Conservation (phyloP, 441 rosid species). For the Populus hybrid region DNA sequence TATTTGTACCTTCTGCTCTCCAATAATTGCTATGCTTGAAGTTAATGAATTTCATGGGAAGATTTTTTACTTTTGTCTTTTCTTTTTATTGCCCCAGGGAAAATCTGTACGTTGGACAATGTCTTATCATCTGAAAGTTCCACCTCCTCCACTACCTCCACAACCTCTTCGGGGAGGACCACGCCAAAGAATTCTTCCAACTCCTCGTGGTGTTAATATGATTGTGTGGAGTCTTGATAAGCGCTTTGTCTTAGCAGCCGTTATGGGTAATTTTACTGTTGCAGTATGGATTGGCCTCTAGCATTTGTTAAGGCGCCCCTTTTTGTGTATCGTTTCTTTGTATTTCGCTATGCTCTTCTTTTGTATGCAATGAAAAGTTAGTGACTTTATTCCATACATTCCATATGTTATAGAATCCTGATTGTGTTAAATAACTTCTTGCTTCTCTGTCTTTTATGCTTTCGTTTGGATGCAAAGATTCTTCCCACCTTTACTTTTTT, state of each 20-base stretch:
- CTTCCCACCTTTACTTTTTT: not conserved
- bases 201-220: slow-evolving; percentile 99
- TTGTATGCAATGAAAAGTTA: not conserved
- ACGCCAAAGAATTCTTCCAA: slow-evolving; percentile 95
- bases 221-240: slow-evolving; percentile 98
- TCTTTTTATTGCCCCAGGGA: slow-evolving; percentile 47
- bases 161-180: slow-evolving; percentile 98
- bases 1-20: slow-evolving; percentile 20
- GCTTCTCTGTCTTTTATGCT: not conserved
- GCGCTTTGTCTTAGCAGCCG: slow-evolving; percentile 99
- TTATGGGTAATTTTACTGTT: slow-evolving; percentile 70
- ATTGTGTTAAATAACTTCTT: not conserved
- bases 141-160: slow-evolving; percentile 97
- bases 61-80: slow-evolving; percentile 7
- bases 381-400: not conserved
- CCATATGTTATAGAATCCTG: not conserved
- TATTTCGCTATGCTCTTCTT: not conserved
- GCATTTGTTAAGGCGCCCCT: not conserved
- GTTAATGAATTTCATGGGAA: not conserved
- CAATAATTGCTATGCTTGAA: slow-evolving; percentile 16
- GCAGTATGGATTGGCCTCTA: not conserved
- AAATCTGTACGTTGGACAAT: slow-evolving; percentile 82
- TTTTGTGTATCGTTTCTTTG: not conserved
- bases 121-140: slow-evolving; percentile 96
- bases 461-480: not conserved